Percentiles rank a stretch among this genome's conserved stretches.
phyloP scores from a whole-genome alignment of 495 filamentous ascomycete genomes.

The Oleoguttula mirabilis region DNA sequence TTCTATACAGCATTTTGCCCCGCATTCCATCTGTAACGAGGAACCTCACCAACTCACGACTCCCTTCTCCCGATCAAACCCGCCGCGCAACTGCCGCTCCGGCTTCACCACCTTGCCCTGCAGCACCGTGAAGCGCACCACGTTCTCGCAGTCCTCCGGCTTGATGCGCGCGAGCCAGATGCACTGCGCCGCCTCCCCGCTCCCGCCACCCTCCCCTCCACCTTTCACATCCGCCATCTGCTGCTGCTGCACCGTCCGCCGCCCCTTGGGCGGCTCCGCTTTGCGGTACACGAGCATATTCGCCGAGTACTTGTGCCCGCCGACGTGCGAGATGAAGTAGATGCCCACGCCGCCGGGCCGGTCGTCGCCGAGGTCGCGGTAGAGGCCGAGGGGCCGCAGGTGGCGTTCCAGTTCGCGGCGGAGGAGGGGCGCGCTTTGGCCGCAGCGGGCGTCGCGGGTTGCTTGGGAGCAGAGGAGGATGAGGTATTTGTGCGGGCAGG shows the following conservation, averaged over 20 bases:
- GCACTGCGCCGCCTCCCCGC: conserved; percentile 57
- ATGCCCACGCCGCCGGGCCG: conserved; percentile 82
- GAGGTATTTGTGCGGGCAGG: conserved; percentile 68
- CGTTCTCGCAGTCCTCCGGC: conserved; percentile 90
- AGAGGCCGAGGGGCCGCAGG: conserved; percentile 68
- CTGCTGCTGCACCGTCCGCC: conserved; percentile 39
- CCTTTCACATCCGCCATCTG: conserved; percentile 19
- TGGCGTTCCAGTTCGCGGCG: conserved; percentile 80
- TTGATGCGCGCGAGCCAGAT: conserved; percentile 86
- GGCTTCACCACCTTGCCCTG: conserved; percentile 92
- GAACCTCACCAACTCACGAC: conserved; percentile 85
- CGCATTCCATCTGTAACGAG: too few relatives aligned
- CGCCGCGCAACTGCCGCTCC: conserved; percentile 67
- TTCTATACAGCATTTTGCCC: too few relatives aligned
- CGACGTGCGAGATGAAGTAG: conserved; percentile 92
- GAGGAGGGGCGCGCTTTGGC: conserved; percentile 80
- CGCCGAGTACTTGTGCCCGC: conserved; percentile 86
- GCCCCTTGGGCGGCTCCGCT: conserved; percentile 35
- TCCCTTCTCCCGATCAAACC: conserved; percentile 72
- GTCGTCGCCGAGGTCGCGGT: conserved; percentile 76
- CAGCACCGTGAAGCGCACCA: conserved; percentile 77
- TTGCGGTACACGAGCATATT: conserved; percentile 85
- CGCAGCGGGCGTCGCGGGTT: conserved; percentile 88
- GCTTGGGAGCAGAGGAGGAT: conserved; percentile 89
- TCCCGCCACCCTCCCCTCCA: conserved; percentile 20